phyloP scores from a whole-genome alignment of 805 yeast genomes.

The Candida tibetensis region DNA sequence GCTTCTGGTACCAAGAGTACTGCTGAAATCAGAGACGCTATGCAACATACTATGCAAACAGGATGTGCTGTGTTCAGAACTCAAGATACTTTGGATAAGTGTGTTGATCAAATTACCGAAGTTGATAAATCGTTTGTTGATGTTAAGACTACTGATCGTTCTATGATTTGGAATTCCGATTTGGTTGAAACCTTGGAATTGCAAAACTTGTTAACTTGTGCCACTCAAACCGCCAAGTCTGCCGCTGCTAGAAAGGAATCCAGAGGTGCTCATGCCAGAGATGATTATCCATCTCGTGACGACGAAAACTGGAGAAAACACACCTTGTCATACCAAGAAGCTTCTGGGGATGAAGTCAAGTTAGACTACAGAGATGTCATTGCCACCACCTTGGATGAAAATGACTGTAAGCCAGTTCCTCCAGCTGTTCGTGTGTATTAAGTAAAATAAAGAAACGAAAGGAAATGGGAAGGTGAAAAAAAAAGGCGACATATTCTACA shows the following conservation, averaged over 20 bases:
- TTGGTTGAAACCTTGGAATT: constrained; percentile 93
- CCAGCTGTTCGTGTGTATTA: constrained; percentile 95
- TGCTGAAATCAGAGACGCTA: constrained; percentile 81
- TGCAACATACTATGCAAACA: constrained; percentile 96
- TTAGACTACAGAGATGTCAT: constrained; percentile 87
- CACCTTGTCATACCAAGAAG: constrained; percentile 85
- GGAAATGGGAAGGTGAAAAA: too few species aligned
- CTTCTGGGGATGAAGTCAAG: constrained; percentile 64
- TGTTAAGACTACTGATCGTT: constrained; percentile 88
- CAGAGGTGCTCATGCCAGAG: constrained; percentile 99
- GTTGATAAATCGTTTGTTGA: constrained; percentile 74
- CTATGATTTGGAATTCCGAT: constrained; percentile 99
- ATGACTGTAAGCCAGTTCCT: constrained; percentile 93
- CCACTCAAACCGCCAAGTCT: constrained; percentile 89
- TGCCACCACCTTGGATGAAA: constrained; percentile 79
- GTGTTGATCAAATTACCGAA: constrained; percentile 73
- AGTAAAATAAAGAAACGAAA: too few species aligned
- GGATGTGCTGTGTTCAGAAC: constrained; percentile 97
- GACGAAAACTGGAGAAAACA: constrained; percentile 98
- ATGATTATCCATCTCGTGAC: constrained; percentile 94
- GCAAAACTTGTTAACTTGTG: constrained; percentile 95
- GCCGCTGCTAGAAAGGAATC: constrained; percentile 97
- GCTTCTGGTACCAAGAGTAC: constrained; percentile 82
- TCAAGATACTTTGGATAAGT: constrained; percentile 86
- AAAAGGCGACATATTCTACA: too few species aligned